phyloP scores from a whole-genome alignment of 441 rosid species.

The Raphanus hybrid region DNA sequence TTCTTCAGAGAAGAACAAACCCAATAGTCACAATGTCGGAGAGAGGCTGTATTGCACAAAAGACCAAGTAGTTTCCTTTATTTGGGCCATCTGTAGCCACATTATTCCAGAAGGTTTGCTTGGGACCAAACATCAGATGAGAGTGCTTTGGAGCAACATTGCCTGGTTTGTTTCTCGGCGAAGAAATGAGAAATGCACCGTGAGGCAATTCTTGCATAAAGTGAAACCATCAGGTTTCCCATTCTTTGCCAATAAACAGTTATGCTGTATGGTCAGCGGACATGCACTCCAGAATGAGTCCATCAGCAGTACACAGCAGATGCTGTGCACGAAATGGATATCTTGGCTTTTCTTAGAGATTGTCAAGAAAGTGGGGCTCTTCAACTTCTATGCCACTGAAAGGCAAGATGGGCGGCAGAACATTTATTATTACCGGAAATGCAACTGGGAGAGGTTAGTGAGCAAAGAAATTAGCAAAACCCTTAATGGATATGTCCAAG shows the following conservation, averaged over 20 bases:
- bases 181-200: constrained; percentile 73
- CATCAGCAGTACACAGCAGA: constrained; percentile 37
- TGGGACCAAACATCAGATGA: constrained; percentile 73
- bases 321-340: constrained; percentile 68
- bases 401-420: constrained; percentile 72
- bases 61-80: constrained; percentile 75
- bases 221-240: constrained; percentile 61
- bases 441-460: constrained; percentile 66
- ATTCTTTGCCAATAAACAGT: constrained; percentile 52
- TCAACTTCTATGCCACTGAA: constrained; percentile 88
- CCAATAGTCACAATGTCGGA: constrained; percentile 12
- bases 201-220: constrained; percentile 66
- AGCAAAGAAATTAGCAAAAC: constrained; percentile 46
- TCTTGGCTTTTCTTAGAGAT: constrained; percentile 77
- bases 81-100: constrained; percentile 85
- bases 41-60: constrained; percentile 56
- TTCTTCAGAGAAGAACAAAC: constrained; percentile 32
- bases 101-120: constrained; percentile 76
- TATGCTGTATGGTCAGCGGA: constrained; percentile 33
- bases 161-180: constrained; percentile 67
- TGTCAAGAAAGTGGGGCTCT: constrained; percentile 70
- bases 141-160: constrained; percentile 68
- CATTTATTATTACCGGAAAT: constrained; percentile 68
- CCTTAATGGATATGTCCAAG: constrained; percentile 47
- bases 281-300: constrained; percentile 27